A percentile compares a stretch with the other conserved stretches of the same genome.
Conservation (phyloP, 1,139 yeast species). For the Kurtzmaniella quercitrusa region DNA sequence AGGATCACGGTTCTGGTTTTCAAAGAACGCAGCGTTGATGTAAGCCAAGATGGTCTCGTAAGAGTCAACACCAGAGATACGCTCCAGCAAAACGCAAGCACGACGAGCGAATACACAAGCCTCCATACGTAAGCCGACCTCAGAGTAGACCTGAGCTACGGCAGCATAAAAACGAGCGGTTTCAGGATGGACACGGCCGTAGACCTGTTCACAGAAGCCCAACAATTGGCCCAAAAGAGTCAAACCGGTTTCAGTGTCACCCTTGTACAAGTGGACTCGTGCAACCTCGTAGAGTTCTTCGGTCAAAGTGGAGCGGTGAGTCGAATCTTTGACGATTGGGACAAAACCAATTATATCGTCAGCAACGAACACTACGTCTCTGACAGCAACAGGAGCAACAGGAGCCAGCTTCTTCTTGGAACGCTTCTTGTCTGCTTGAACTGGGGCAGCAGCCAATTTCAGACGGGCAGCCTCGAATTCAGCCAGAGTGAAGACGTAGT, state of each 20-base stretch:
- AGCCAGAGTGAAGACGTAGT: conserved; percentile 47
- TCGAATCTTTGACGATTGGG: conserved; percentile 71
- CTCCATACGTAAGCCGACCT: conserved; percentile 49
- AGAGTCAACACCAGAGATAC: conserved; percentile 78
- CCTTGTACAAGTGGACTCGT: conserved; percentile 41
- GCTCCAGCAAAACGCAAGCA: conserved; percentile 70
- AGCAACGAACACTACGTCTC: conserved; percentile 44
- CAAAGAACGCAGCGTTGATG: conserved; percentile 72
- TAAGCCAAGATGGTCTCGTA: conserved; percentile 70
- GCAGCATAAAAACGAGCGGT: conserved; percentile 68
- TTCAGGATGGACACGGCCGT: conserved; percentile 76
- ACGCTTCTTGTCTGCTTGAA: conserved; percentile 10
- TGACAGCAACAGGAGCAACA: conserved; percentile 17
- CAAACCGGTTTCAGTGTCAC: conserved; percentile 47
- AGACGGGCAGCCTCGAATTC: conserved; percentile 33
- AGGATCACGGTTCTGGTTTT: conserved; percentile 55
- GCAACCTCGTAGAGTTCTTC: conserved; percentile 80
- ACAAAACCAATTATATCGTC: conserved; percentile 65
- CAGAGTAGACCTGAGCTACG: conserved; percentile 65
- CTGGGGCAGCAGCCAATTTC: conserved; percentile 13
- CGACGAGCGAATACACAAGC: conserved; percentile 71
- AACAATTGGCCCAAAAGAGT: conserved; percentile 66
- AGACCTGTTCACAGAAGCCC: conserved; percentile 74
- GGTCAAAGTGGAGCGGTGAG: conserved; percentile 61
- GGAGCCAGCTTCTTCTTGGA: conserved; percentile 29